A percentile compares a stretch with the other conserved stretches of the same genome.
Evolutionary conservation across 2,329 filamentous ascomycete genomes (phyloP).

Genomic region (Tympanopsis confertula): DNA sequence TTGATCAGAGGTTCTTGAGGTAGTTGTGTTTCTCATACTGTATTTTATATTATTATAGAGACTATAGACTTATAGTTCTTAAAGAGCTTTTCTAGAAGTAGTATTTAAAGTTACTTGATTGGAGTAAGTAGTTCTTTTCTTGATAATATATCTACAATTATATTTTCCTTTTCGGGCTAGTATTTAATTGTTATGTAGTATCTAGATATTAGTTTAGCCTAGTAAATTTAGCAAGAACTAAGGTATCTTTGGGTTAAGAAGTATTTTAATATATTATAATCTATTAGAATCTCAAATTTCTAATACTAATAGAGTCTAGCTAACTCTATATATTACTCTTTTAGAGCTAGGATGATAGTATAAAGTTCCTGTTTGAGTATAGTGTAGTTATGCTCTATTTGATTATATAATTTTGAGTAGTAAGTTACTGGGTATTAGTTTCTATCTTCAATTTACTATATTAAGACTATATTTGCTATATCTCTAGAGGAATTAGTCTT

Average conservation of each 20-base stretch:
- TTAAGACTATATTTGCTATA: not conserved
- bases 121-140: no score
- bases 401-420: not conserved
- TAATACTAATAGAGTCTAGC: not conserved
- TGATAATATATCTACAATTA: not conserved
- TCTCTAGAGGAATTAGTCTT: not conserved
- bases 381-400: not conserved
- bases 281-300: not conserved
- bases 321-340: not conserved
- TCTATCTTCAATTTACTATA: not conserved
- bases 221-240: not conserved
- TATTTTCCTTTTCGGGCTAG: conserved; percentile 2
- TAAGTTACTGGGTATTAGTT: not conserved
- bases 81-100: no score
- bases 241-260: not conserved
- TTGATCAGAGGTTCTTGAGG: no score
- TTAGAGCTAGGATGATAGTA: not conserved
- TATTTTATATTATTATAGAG: no score
- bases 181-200: conserved; percentile 2
- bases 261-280: not conserved
- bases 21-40: no score
- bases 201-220: not conserved
- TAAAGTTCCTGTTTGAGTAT: not conserved
- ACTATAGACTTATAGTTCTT: no score
- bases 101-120: no score